A percentile compares a stretch with the other conserved stretches of the same genome.
These are phyloP conservation scores for Carex scoparia DNA, from an alignment of 176 grass and related monocot genomes.

Conservation along the genomic window DNA sequence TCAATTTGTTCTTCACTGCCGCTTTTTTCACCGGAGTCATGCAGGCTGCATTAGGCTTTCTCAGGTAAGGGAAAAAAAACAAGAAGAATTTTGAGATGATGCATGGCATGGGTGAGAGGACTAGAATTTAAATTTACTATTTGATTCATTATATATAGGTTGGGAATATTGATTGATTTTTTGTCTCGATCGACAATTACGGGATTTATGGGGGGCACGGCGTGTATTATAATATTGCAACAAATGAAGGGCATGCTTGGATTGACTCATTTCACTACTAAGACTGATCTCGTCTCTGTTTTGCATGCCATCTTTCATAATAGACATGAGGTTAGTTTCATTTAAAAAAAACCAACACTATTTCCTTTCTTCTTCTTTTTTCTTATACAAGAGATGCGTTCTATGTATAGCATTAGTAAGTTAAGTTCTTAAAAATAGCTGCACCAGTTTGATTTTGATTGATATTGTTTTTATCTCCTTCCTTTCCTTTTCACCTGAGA, in stretches of 20 bases:
- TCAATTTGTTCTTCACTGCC: constrained; percentile 69
- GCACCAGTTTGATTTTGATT: too few relatives aligned
- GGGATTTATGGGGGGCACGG: constrained; percentile 95
- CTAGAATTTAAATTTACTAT: background rate
- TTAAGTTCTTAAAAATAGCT: background rate
- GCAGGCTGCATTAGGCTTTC: constrained; percentile 62
- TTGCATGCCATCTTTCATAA: constrained; percentile 45
- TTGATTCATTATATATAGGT: constrained; percentile 40
- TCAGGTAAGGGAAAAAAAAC: constrained; percentile 35
- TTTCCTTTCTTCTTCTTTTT: background rate
- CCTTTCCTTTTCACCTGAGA: background rate
- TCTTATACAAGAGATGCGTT: background rate
- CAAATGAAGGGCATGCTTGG: constrained; percentile 92
- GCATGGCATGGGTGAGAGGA: background rate
- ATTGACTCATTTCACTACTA: constrained; percentile 77
- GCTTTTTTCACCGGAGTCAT: constrained; percentile 94
- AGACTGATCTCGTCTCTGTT: constrained; percentile 86
- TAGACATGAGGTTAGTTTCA: constrained; percentile 46
- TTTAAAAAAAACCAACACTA: background rate
- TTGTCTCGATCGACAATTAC: constrained; percentile 84
- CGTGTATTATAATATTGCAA: constrained; percentile 86
- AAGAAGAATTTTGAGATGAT: background rate
- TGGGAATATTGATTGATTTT: constrained; percentile 92
- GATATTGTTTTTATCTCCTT: background rate
- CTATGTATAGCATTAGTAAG: background rate